Evolutionary conservation across 2,329 filamentous ascomycete genomes (phyloP).

Genomic region (Lachnellula hyalina): DNA sequence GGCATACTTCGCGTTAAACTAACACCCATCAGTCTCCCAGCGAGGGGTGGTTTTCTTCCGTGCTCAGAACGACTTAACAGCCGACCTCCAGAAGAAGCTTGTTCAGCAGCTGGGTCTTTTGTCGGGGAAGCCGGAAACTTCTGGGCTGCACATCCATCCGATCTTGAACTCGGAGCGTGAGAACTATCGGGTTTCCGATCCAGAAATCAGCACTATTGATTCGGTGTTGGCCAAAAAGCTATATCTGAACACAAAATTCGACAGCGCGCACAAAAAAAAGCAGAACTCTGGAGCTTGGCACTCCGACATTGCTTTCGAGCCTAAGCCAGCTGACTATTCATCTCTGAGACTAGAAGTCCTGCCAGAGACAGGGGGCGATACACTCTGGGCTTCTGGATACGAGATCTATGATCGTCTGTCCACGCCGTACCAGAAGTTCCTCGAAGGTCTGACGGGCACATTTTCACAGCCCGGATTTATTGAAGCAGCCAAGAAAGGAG

Average conservation of each 20-base stretch:
- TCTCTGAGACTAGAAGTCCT: slow-evolving; percentile 7
- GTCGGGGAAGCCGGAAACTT: slow-evolving; percentile 49
- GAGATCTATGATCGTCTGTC: slow-evolving; percentile 62
- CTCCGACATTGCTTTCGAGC: slow-evolving; percentile 60
- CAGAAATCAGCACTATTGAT: slow-evolving; percentile 59
- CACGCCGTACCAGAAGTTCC: slow-evolving; percentile 48
- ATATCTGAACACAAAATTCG: slow-evolving; percentile 30
- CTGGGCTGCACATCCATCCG: slow-evolving; percentile 57
- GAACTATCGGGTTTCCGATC: slow-evolving; percentile 40
- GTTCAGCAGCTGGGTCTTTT: slow-evolving; percentile 54
- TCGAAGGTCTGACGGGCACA: slow-evolving; percentile 54
- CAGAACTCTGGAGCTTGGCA: slow-evolving; percentile 50
- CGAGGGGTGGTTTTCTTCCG: slow-evolving; percentile 69
- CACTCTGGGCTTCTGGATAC: slow-evolving; percentile 62
- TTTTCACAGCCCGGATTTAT: slow-evolving; percentile 47
- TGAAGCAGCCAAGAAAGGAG: slow-evolving; percentile 39
- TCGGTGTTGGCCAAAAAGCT: slow-evolving; percentile 48
- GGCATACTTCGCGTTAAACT: slow-evolving; percentile 56
- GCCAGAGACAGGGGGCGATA: slow-evolving; percentile 35
- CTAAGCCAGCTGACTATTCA: slow-evolving; percentile 57
- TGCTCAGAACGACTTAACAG: slow-evolving; percentile 53
- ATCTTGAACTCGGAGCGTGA: slow-evolving; percentile 49
- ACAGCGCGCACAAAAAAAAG: slow-evolving; percentile 29
- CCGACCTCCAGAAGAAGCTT: slow-evolving; percentile 61
- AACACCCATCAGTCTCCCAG: slow-evolving; percentile 47